These are phyloP conservation scores for Aspergillus quadricinctus DNA, from an alignment of 2,329 filamentous ascomycete species.

Conservation along the genomic window DNA sequence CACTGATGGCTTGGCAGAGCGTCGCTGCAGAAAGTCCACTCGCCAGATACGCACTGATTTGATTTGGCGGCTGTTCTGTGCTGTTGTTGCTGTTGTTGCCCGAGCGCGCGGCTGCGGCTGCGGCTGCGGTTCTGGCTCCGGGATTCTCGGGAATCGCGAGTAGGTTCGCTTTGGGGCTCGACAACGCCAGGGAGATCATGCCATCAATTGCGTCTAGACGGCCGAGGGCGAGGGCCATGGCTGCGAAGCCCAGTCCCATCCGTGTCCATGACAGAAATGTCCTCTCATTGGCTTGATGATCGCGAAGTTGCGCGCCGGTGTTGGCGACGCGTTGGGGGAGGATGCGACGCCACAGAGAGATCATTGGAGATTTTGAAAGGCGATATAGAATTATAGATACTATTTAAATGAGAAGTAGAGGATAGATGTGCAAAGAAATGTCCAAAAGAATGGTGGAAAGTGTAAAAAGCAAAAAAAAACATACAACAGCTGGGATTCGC, in stretches of 20 bases:
- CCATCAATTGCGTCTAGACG: slow-evolving; percentile 25
- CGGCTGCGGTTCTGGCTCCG: background rate
- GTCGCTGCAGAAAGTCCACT: slow-evolving; percentile 10
- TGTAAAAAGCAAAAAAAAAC: too few relatives aligned
- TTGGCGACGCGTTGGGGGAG: slow-evolving; percentile 23
- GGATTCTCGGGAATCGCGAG: background rate
- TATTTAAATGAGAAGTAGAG: too few relatives aligned
- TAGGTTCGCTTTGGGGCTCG: slow-evolving; percentile 8
- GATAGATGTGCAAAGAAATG: too few relatives aligned
- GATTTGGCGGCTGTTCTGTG: background rate
- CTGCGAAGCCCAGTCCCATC: slow-evolving; percentile 29
- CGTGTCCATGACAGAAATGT: slow-evolving; percentile 33
- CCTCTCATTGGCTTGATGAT: slow-evolving; percentile 32
- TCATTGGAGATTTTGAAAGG: too few relatives aligned
- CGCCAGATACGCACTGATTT: background rate
- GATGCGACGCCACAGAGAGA: slow-evolving; percentile 1
- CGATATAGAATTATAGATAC: too few relatives aligned
- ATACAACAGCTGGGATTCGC: too few relatives aligned
- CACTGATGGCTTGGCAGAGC: slow-evolving; percentile 22
- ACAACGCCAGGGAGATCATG: slow-evolving; percentile 7
- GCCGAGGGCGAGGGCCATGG: slow-evolving; percentile 27
- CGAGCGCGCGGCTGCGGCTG: background rate
- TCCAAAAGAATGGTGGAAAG: too few relatives aligned
- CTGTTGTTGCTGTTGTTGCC: background rate
- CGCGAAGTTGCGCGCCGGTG: slow-evolving; percentile 27